These are phyloP conservation scores for Suillus paluster DNA, from an alignment of 768 basidiomycete genomes.

Conservation along the genomic window DNA sequence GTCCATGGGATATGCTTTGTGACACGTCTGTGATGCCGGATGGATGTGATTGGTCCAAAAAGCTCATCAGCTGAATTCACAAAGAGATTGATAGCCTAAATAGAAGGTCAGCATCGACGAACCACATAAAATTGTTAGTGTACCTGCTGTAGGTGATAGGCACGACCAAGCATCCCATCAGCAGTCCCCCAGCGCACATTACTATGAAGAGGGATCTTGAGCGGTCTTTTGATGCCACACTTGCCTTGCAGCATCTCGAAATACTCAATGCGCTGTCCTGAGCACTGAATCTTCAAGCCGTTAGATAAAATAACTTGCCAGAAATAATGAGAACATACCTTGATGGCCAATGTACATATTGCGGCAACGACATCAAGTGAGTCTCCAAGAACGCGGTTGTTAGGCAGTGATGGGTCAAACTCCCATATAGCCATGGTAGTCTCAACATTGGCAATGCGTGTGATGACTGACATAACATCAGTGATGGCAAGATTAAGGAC, in stretches of 20 bases:
- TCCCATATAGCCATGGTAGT: conserved; percentile 38
- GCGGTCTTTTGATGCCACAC: conserved; percentile 15
- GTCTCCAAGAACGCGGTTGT: conserved; percentile 29
- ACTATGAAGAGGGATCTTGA: conserved; percentile 27
- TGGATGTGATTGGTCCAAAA: conserved; percentile 14
- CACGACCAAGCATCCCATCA: conserved; percentile 22
- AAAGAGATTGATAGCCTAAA: conserved; percentile 14
- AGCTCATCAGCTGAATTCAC: conserved; percentile 3
- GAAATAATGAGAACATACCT: conserved; percentile 19
- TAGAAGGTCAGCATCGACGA: not conserved
- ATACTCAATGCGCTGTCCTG: conserved; percentile 24
- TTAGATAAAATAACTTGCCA: conserved; percentile 21
- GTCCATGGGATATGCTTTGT: conserved; percentile 11
- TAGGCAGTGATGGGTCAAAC: conserved; percentile 29
- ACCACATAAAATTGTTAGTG: too few relatives aligned
- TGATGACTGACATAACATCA: conserved; percentile 35
- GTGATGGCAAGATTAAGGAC: conserved; percentile 30
- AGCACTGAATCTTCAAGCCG: conserved; percentile 23
- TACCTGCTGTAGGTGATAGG: conserved; percentile 20
- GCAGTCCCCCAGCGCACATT: conserved; percentile 31
- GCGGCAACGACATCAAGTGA: conserved; percentile 37
- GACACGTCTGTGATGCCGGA: not conserved
- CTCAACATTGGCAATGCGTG: conserved; percentile 32
- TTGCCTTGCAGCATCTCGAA: conserved; percentile 27
- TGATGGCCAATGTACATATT: conserved; percentile 19